Conservation (phyloP, 129 eudicot genomes). For the Smallanthus sonchifolius region DNA sequence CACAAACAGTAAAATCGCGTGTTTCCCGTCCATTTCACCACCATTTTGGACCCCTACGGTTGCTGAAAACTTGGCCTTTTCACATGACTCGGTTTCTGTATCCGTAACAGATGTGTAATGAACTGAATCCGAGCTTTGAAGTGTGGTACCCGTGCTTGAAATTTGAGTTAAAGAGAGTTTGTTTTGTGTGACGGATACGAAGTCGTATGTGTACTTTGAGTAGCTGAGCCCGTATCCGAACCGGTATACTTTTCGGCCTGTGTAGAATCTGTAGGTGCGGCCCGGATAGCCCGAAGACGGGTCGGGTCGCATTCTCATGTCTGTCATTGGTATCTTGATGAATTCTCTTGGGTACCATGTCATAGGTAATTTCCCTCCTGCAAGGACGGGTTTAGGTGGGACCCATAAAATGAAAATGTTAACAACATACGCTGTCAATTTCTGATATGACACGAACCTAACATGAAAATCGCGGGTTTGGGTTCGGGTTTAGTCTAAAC, state of each 20-base stretch:
- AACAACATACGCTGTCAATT: neutral
- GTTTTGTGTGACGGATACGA: conserved; percentile 48
- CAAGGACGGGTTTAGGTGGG: conserved; percentile 6
- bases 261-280: conserved; percentile 89
- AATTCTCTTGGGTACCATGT: conserved; percentile 97
- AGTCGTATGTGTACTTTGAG: conserved; percentile 64
- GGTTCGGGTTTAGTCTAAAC: too few relatives aligned
- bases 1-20: conserved; percentile 45
- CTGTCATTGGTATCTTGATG: conserved; percentile 82
- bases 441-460: too few relatives aligned
- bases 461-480: too few relatives aligned
- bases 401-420: neutral
- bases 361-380: conserved; percentile 88
- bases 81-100: conserved; percentile 28
- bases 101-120: conserved; percentile 26
- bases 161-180: conserved; percentile 31
- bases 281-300: conserved; percentile 80
- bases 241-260: conserved; percentile 60
- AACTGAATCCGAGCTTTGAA: conserved; percentile 31
- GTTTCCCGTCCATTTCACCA: conserved; percentile 47
- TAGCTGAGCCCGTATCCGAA: conserved; percentile 97
- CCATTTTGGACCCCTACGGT: conserved; percentile 36
- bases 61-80: conserved; percentile 40
- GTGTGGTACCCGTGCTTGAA: conserved; percentile 19
- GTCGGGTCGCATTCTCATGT: conserved; percentile 94